phyloP scores from a whole-genome alignment of 2,329 filamentous ascomycete genomes.

The Sporothrix protearum region DNA sequence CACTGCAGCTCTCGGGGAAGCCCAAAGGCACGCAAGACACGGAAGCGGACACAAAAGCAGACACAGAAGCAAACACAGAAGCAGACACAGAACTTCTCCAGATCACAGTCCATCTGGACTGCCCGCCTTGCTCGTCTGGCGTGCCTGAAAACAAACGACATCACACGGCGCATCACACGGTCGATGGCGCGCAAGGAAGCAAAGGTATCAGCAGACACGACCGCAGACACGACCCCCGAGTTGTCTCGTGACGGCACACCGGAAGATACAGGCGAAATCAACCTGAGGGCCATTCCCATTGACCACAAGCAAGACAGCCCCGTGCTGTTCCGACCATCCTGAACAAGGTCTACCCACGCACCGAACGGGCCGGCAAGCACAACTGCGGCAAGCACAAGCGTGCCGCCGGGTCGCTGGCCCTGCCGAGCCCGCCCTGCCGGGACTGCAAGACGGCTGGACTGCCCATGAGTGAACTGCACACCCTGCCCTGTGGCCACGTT shows the following conservation, averaged over 20 bases:
- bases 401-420: neutral
- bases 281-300: neutral
- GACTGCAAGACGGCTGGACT: neutral
- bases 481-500: constrained; percentile 24
- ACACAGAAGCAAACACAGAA: neutral
- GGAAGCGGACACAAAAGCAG: neutral
- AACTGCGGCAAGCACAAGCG: neutral
- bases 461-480: neutral
- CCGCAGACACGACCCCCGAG: neutral
- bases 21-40: neutral
- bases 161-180: neutral
- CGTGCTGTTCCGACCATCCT: neutral
- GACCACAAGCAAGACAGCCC: neutral
- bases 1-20: neutral
- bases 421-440: constrained; percentile 18
- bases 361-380: neutral
- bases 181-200: neutral
- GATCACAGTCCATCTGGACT: neutral
- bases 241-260: neutral
- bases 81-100: neutral
- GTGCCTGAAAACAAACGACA: neutral
- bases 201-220: neutral
- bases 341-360: neutral
- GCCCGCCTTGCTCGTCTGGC: too few species aligned
- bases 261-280: neutral